phyloP scores from a whole-genome alignment of 2,329 filamentous ascomycete genomes.

The Cladophialophora exuberans region DNA sequence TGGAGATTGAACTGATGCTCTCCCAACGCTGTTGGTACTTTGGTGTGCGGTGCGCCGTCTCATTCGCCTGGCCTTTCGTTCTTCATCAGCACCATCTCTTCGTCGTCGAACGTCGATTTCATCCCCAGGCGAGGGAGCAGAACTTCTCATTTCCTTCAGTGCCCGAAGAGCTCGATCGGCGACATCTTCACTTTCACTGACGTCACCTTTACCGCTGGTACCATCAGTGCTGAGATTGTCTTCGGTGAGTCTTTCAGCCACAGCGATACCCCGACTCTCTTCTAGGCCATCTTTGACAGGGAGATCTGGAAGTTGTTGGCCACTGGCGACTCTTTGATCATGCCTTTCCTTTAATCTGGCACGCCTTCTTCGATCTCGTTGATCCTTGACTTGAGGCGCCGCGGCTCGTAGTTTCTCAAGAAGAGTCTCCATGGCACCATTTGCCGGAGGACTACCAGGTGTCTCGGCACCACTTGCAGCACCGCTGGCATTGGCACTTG shows the following conservation, averaged over 20 bases:
- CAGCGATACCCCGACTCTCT: constrained; percentile 48
- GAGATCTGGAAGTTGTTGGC: constrained; percentile 80
- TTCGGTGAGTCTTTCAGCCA: constrained; percentile 33
- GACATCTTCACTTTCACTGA: constrained; percentile 68
- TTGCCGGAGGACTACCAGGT: constrained; percentile 65
- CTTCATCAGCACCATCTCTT: constrained; percentile 77
- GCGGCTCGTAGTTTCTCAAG: constrained; percentile 94
- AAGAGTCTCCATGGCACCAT: constrained; percentile 93
- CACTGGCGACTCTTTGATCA: constrained; percentile 85
- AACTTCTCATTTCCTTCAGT: constrained; percentile 78
- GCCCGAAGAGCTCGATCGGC: constrained; percentile 82
- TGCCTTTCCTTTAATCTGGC: constrained; percentile 88
- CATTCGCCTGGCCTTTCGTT: constrained; percentile 68
- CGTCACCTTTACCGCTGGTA: constrained; percentile 39
- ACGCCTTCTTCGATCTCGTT: constrained; percentile 83
- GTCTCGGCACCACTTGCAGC: constrained; percentile 35
- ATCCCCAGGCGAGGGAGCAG: constrained; percentile 49
- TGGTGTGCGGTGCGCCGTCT: constrained; percentile 64
- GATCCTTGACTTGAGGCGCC: constrained; percentile 84
- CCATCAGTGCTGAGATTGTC: constrained; percentile 28
- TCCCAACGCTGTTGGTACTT: constrained; percentile 36
- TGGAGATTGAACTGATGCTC: constrained; percentile 31
- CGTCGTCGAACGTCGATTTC: constrained; percentile 63
- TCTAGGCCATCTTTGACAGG: constrained; percentile 58
- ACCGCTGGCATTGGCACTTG: constrained; percentile 49